A percentile compares a stretch with the other conserved stretches of the same genome.
Conservation (phyloP, 2,329 filamentous ascomycete species). For the Aspergillus sp. region DNA sequence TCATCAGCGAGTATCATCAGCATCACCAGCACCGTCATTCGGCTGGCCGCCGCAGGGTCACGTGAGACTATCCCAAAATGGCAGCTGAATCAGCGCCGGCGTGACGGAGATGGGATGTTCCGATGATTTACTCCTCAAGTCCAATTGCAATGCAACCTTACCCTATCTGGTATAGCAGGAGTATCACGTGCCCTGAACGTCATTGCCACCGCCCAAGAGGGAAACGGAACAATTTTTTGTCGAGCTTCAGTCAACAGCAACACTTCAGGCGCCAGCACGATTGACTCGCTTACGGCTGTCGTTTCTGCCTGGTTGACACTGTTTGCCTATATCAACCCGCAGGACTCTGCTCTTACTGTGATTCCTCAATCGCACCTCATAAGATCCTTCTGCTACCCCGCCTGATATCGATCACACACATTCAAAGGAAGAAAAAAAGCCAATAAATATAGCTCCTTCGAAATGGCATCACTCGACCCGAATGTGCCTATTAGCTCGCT, state of each 20-base stretch:
- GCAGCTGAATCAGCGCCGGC: background rate
- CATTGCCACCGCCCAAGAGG: slow-evolving; percentile 11
- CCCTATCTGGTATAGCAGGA: background rate
- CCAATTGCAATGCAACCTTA: too few relatives aligned
- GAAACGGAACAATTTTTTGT: slow-evolving; percentile 12
- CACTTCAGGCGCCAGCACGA: background rate
- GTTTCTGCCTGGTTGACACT: too few relatives aligned
- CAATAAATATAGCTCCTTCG: background rate
- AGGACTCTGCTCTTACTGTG: too few relatives aligned
- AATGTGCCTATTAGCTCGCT: slow-evolving; percentile 47
- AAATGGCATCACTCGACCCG: slow-evolving; percentile 20
- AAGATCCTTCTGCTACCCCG: background rate
- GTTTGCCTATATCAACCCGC: too few relatives aligned
- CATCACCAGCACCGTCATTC: background rate
- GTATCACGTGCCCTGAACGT: slow-evolving; percentile 10
- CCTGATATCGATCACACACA: too few relatives aligned
- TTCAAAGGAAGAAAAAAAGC: too few relatives aligned
- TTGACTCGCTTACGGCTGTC: too few relatives aligned
- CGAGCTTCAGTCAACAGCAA: background rate
- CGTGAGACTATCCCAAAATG: slow-evolving; percentile 3
- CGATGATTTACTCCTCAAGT: background rate
- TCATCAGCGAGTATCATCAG: slow-evolving; percentile 3
- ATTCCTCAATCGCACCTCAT: background rate
- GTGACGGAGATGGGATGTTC: background rate
- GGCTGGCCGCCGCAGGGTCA: slow-evolving; percentile 6